Evolutionary conservation across 768 basidiomycete species (phyloP), one percentile per base, ranked within the genome.

Genomic region (Phallus indusiatus): DNA sequence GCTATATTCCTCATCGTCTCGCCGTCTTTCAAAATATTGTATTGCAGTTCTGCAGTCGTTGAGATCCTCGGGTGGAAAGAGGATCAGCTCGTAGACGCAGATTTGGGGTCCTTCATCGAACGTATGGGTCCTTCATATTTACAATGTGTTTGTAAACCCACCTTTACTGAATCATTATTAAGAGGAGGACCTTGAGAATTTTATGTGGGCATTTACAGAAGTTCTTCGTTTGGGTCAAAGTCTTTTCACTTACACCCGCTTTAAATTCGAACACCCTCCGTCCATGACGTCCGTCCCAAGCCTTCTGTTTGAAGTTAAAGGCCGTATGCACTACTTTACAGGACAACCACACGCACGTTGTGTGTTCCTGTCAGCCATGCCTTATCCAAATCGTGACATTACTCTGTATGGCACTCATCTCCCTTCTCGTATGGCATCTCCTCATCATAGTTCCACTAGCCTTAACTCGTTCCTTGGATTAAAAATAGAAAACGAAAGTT

Each of bases 401-500:
- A 81, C 84, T 37, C 82, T 84, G 87, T 86, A 68, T 58, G 80
- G 71, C 22, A 34, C 24, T 86, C 85, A 68, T 58, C 80, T 71
- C 22, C 33, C 33, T 28, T 53, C 22, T 50, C 11, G 33, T 10
- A 28, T 11, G 33, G n/a, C 50, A 0, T 61, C 56, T 20, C 47
- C 34, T 42, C n/a, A 22, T 34, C 3, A 35, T 22, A 37, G 47
- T 22, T 14, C 47, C 18, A 5, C 8, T 61, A 89, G 88, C 80
- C 71, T 88, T 33, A 81, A 85, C 62, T 82, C 83, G 0, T 81
- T 84, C 64, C 65, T 96, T 36, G 93, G 95, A 66, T 80, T 95
- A 53, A 94, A 92, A 70, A 75, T 86, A 58, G 91, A 94, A 72
- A 93, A 96, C 69, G 87, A 90, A 69, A 79, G 84, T 14, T 71